Evolutionary conservation across 352 stramenopile species (phyloP), one percentile per base, ranked within the genome.

Genomic region (Phytophthora brassicae): DNA sequence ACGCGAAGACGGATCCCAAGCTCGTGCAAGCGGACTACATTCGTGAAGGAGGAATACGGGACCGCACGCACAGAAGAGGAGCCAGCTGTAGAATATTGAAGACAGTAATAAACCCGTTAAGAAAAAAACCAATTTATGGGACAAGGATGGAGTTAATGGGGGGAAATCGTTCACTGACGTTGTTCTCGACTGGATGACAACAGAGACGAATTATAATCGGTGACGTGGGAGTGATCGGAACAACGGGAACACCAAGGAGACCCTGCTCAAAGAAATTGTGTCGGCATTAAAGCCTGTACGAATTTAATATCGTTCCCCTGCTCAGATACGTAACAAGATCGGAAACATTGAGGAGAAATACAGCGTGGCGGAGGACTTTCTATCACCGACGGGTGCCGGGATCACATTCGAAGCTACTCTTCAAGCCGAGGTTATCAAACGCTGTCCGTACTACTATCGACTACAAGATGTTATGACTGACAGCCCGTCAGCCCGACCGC

Each of bases 201-300:
- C n/a, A n/a, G n/a, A n/a, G n/a, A n/a, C n/a, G n/a, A n/a, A n/a
- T n/a, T n/a, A n/a, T n/a, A n/a, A n/a, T n/a, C n/a, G n/a, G n/a
- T 53, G 46, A 29, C 6, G 46, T 12, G 46, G 46, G 4, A 53
- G 46, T 13, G 46, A 53, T 16, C 26, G 46, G 5, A 42, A 41
- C 16, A 53, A 19, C 38, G 24, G 46, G 14, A 41, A 53, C 31
- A 53, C 46, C 16, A 53, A 53, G 1, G 29, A 53, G 14, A 29
- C 46, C 1, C 26, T 52, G 45, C 26, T 53, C 4, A 43, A 16
- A 43, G 46, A 53, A 33, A 43, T 53, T 43, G 24, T 52, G 1
- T 8, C 3, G 7, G 5, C 4, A 8, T 20, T 43, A 17, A 17
- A 17, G 12, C 16, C 28, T 6, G 46, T 19, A 3, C n/a, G 29